A percentile compares a stretch with the other conserved stretches of the same genome.
These are phyloP conservation scores for Apiotrichum domesticum DNA, from an alignment of 1,284 basidiomycete species.

Conservation along the genomic window DNA sequence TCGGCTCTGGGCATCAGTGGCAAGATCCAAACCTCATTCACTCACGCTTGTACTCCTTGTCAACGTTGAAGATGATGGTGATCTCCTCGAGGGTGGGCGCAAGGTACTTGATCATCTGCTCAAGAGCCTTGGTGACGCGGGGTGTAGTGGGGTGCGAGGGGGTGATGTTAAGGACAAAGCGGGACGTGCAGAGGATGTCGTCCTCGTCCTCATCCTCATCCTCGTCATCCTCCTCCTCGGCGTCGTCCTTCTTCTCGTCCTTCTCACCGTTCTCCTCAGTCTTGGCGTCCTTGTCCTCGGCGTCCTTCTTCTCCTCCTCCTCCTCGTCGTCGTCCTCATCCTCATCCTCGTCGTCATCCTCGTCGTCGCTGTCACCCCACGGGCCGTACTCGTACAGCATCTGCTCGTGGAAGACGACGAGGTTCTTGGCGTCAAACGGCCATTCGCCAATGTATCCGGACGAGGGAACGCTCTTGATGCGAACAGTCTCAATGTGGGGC, in stretches of 20 bases:
- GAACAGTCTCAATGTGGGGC: background rate
- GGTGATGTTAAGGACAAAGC: constrained; percentile 2
- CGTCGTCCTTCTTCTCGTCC: background rate
- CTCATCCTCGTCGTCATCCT: background rate
- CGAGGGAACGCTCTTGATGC: constrained; percentile 1
- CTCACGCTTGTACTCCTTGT: constrained; percentile 4
- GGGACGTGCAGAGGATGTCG: background rate
- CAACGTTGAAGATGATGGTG: constrained; percentile 3
- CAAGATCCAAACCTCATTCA: background rate
- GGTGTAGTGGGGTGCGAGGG: constrained; percentile 1
- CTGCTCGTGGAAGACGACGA: background rate
- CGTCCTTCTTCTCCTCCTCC: background rate
- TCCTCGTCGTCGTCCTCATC: background rate
- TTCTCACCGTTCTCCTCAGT: background rate
- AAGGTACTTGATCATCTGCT: constrained; percentile 1
- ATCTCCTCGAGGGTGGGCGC: background rate
- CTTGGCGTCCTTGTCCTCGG: background rate
- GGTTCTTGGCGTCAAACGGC: background rate
- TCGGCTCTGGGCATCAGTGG: background rate
- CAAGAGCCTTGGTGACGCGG: constrained; percentile 3
- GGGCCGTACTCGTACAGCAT: constrained; percentile 4
- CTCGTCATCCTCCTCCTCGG: background rate
- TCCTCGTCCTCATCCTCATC: background rate
- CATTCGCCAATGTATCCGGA: constrained; percentile 1
- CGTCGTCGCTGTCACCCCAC: background rate